phyloP scores from a whole-genome alignment of 345 rosid species.

The Pistacia atlantica region DNA sequence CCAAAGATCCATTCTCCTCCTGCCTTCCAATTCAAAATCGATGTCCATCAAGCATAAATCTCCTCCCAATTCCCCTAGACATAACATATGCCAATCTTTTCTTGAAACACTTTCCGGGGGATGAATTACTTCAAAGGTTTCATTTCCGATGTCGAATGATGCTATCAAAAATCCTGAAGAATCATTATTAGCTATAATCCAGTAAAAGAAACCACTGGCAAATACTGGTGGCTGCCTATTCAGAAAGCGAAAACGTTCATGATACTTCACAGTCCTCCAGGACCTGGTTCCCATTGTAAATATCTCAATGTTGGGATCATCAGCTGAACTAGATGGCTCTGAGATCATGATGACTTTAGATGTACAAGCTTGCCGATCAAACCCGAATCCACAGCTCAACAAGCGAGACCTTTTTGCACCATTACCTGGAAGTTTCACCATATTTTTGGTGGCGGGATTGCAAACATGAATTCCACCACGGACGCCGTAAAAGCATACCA shows the following conservation, averaged over 20 bases:
- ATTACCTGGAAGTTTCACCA: neutral
- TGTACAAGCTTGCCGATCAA: slow-evolving; percentile 2
- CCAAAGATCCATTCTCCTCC: slow-evolving; percentile 23
- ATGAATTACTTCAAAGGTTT: slow-evolving; percentile 10
- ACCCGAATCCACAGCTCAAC: slow-evolving; percentile 28
- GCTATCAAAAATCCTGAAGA: slow-evolving; percentile 1
- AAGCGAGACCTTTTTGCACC: neutral
- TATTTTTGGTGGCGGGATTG: slow-evolving; percentile 13
- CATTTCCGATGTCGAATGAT: slow-evolving; percentile 13
- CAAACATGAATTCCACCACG: slow-evolving; percentile 15
- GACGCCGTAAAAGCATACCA: slow-evolving; percentile 23
- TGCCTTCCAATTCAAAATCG: slow-evolving; percentile 8
- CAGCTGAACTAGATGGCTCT: neutral
- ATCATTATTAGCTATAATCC: neutral
- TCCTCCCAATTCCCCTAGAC: slow-evolving; percentile 4
- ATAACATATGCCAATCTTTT: neutral
- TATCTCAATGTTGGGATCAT: slow-evolving; percentile 1
- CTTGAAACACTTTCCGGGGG: slow-evolving; percentile 9
- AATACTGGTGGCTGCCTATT: slow-evolving; percentile 16
- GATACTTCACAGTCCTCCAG: slow-evolving; percentile 2
- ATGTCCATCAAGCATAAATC: slow-evolving; percentile 19
- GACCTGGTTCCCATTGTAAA: slow-evolving; percentile 6
- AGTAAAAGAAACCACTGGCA: slow-evolving; percentile 19
- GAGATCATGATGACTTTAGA: slow-evolving; percentile 11
- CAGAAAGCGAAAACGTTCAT: neutral